Evolutionary conservation across 1,284 basidiomycete species (phyloP), one percentile per base, ranked within the genome.

Genomic region (Pseudozyma thailandica): DNA sequence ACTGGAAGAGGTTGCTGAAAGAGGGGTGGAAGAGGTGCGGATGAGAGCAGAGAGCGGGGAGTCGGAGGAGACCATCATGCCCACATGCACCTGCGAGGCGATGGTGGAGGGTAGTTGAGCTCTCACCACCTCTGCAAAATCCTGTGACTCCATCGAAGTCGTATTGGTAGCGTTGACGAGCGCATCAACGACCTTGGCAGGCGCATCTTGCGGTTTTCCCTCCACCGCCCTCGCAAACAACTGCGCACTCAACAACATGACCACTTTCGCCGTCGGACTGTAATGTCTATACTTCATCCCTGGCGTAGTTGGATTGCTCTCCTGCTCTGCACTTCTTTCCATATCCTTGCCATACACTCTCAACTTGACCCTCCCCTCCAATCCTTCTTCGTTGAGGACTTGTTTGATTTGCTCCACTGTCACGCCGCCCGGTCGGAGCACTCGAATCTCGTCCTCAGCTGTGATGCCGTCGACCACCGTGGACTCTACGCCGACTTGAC

Each of bases 281-380:
- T 99, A 99, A 85, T 99, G 96, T 50, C 91, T 88, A 83, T 99
- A 99, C 85, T 99, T 99, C 94, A 98, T 97, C n/a, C 96, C 96
- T 0, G 96, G 96, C 0, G 96, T 98, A 1, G 93, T 94, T 2
- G 95, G 95, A 26, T 79, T 74, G 28, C 53, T 57, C 43, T 81
- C 78, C 28, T 70, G 55, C 26, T 63, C 52, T 1, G 38, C 45
- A 37, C 72, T 75, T 9, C 75, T 62, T 28, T 65, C 70, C 65
- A 80, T 63, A 33, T 81, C 75, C 64, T 75, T 76, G 6, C 81
- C 81, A 44, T 80, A 82, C 12, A 82, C 78, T 10, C 73, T 39
- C 16, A 80, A 33, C n/a, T 51, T 56, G 12, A 77, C 57, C 20
- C 37, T 44, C 5, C 44, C 46, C 12, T 18, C 35, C 16, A 77